Conservation (phyloP, 306 rosid genomes). For the Fragaria iinumae region DNA sequence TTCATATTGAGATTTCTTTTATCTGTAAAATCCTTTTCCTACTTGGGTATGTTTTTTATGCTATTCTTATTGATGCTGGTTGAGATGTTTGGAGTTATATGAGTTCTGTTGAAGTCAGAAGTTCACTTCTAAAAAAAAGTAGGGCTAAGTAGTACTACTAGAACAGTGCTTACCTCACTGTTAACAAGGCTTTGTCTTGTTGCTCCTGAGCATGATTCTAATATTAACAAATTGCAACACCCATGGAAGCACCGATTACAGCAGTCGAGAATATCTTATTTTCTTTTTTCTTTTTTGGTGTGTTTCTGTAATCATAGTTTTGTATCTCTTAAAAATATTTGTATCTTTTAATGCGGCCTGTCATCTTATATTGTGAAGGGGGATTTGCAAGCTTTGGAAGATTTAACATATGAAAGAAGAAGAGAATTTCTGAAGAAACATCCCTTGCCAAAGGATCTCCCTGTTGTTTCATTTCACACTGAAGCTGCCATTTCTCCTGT, state of each 20-base stretch:
- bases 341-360: slow-evolving; percentile 13
- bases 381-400: slow-evolving; percentile 94
- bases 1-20: slow-evolving; percentile 2
- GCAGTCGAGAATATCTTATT: background rate
- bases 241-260: background rate
- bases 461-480: slow-evolving; percentile 73
- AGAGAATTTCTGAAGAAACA: slow-evolving; percentile 69
- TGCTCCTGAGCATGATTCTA: background rate
- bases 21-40: background rate
- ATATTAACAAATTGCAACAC: background rate
- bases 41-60: slow-evolving; percentile 7
- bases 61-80: background rate
- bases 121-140: background rate
- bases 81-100: background rate
- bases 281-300: background rate
- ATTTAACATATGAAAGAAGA: slow-evolving; percentile 86
- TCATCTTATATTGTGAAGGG: slow-evolving; percentile 54
- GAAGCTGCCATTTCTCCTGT: slow-evolving; percentile 86
- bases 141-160: background rate
- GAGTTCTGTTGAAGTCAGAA: background rate
- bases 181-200: background rate
- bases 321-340: background rate
- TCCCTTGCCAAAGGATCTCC: slow-evolving; percentile 74
- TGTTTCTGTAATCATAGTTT: background rate
- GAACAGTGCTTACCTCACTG: background rate